Conservation (phyloP, 106 monocot genomes). For the Acorus gramineus region DNA sequence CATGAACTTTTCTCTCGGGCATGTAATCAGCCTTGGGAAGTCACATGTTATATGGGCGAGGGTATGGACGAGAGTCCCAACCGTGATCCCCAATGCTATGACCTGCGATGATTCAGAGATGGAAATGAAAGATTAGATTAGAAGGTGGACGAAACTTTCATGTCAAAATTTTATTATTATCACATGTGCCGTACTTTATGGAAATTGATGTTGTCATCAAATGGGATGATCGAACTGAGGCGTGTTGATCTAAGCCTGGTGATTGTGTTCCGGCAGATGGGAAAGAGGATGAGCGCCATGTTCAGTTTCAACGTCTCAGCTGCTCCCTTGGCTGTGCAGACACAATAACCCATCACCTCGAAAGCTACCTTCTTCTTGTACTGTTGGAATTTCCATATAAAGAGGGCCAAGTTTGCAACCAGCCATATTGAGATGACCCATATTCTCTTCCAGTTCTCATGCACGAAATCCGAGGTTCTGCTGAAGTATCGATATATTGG, state of each 20-base stretch:
- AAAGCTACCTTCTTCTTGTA: slow-evolving; percentile 51
- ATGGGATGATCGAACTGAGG: slow-evolving; percentile 58
- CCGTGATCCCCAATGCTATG: slow-evolving; percentile 53
- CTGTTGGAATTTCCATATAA: slow-evolving; percentile 75
- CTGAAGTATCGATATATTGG: slow-evolving; percentile 33
- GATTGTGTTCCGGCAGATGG: slow-evolving; percentile 79
- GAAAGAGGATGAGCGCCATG: slow-evolving; percentile 91
- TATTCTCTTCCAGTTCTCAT: slow-evolving; percentile 86
- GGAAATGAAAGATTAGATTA: background rate
- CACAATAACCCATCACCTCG: slow-evolving; percentile 92
- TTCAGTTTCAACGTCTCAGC: slow-evolving; percentile 94
- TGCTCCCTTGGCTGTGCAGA: slow-evolving; percentile 80
- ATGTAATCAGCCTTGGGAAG: slow-evolving; percentile 62
- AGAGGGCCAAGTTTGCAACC: slow-evolving; percentile 38
- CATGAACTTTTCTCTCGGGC: slow-evolving; percentile 50
- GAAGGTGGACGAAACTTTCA: background rate
- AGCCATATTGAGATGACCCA: slow-evolving; percentile 72
- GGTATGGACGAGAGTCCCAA: slow-evolving; percentile 46
- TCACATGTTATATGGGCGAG: slow-evolving; percentile 67
- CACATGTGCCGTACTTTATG: slow-evolving; percentile 45
- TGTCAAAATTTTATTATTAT: too few relatives aligned
- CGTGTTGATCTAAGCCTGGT: slow-evolving; percentile 75
- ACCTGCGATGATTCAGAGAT: slow-evolving; percentile 15
- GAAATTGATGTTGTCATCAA: slow-evolving; percentile 97
- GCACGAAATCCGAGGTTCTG: slow-evolving; percentile 48